Evolutionary conservation across 2,329 filamentous ascomycete species (phyloP), one percentile per base, ranked within the genome.

Genomic region (Coniosporium tulheliwenetii): DNA sequence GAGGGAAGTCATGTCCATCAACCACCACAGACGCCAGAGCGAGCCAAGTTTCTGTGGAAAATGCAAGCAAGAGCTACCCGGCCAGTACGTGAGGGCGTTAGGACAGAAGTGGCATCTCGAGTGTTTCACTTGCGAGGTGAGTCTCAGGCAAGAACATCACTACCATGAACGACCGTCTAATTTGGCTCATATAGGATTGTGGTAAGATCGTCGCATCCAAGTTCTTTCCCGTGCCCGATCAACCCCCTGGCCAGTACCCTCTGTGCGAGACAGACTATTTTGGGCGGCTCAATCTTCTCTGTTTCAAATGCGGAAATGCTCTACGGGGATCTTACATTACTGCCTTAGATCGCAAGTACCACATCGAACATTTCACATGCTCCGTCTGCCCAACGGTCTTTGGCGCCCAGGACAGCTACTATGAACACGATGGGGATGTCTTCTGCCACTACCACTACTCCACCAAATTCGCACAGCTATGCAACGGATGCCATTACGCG

Each of bases 401-500:
- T 57, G 91, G 91, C 39, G 91, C 91, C 5, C 85, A 93, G 54
- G 91, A 98, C 66, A 95, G 87, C 59, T 98, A 98, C 61, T 98
- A 98, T 62, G 91, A 98, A 61, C 91, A 98, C 55, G 87, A 95
- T 53, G 81, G 85, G 48, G 82, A 85, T 52, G 91, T 98, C 19
- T 98, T 94, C 61, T 98, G 91, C 60, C 91, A 98, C 59, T 98
- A 93, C 58, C 91, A 98, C 62, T 98, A 98, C 61, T 96, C 89
- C 10, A 98, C 91, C 12, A 85, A 86, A 55, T 96, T 95, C 57
- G 91, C 91, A 31, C 89, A 96, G 57, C 75, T 85, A 42, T 98
- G 91, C 60, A 94, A 93, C 59, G 91, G 91, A 48, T 98, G 91
- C 55, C 86, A 94, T 54, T 95, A 89, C 2, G 85, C 91, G 40